Percentiles rank a stretch among this genome's conserved stretches.
Conservation (phyloP, 169 alveolate genomes). For the Cryptosporidium sp. region DNA sequence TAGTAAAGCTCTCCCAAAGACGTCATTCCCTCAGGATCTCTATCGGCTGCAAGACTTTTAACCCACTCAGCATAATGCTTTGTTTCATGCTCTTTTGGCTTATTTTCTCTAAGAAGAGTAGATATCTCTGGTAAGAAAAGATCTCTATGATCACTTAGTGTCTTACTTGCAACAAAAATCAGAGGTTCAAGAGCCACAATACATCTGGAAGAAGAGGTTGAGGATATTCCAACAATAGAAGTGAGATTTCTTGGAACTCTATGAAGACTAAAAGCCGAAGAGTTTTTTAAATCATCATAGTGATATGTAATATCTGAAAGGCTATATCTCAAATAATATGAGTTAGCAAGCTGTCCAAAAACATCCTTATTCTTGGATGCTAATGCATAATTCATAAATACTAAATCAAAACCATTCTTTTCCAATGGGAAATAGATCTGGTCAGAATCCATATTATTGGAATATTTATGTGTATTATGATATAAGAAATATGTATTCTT, state of each 20-base stretch:
- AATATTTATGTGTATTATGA: conserved; percentile 41
- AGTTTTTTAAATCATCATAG: conserved; percentile 76
- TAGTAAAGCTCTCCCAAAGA: conserved; percentile 87
- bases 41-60: conserved; percentile 81
- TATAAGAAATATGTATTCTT: conserved; percentile 53
- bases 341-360: conserved; percentile 81
- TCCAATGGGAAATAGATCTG: conserved; percentile 32
- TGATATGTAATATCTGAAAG: conserved; percentile 75
- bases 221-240: conserved; percentile 21
- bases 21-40: conserved; percentile 85
- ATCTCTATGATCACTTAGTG: conserved; percentile 33
- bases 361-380: conserved; percentile 79
- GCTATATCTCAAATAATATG: conserved; percentile 81
- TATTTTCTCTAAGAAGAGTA: conserved; percentile 19
- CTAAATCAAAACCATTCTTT: conserved; percentile 80
- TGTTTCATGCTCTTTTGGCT: conserved; percentile 71
- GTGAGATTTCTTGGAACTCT: conserved; percentile 60
- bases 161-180: conserved; percentile 61
- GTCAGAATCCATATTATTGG: conserved; percentile 17
- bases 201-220: conserved; percentile 55
- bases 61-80: conserved; percentile 82
- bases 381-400: conserved; percentile 76
- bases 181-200: conserved; percentile 67
- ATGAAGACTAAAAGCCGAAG: conserved; percentile 78
- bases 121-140: conserved; percentile 36